Evolutionary conservation across 306 rosid genomes (phyloP).

Genomic region (Prunus mira): DNA sequence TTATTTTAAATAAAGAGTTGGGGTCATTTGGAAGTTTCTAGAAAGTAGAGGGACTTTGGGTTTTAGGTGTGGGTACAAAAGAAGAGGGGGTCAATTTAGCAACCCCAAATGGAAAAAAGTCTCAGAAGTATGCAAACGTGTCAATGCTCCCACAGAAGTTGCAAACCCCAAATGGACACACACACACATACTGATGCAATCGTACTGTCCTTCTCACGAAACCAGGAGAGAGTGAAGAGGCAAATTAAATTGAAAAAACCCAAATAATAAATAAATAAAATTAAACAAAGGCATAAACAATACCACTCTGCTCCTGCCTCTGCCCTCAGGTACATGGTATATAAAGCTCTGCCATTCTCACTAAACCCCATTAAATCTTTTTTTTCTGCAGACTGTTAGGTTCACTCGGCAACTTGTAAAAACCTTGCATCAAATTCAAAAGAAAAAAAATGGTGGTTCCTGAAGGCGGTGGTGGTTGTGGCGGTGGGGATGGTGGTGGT

Average conservation of each 20-base stretch:
- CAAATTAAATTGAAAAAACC: not conserved
- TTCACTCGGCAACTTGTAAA: not conserved
- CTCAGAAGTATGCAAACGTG: conserved; percentile 31
- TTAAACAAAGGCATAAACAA: not conserved
- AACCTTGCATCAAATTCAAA: not conserved
- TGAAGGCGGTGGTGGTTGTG: conserved; percentile 17
- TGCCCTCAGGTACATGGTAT: not conserved
- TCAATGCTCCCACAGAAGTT: conserved; percentile 7
- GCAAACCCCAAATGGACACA: conserved; percentile 1
- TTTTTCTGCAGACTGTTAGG: not conserved
- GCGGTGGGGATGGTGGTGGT: conserved; percentile 1
- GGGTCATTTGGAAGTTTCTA: not conserved
- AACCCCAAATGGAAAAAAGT: conserved; percentile 18
- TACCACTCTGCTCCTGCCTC: not conserved
- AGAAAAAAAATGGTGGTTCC: conserved; percentile 23
- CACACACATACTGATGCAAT: not conserved
- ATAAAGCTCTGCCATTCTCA: not conserved
- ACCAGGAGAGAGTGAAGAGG: not conserved
- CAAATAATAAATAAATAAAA: not conserved
- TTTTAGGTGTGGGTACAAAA: not conserved
- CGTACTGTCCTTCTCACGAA: not conserved
- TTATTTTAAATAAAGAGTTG: not conserved
- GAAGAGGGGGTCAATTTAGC: not conserved
- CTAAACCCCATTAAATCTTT: not conserved
- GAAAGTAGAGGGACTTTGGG: not conserved